A percentile compares a stretch with the other conserved stretches of the same genome.
These are phyloP conservation scores for Penicillium tannophilum DNA, from an alignment of 495 filamentous ascomycete species.

Conservation along the genomic window DNA sequence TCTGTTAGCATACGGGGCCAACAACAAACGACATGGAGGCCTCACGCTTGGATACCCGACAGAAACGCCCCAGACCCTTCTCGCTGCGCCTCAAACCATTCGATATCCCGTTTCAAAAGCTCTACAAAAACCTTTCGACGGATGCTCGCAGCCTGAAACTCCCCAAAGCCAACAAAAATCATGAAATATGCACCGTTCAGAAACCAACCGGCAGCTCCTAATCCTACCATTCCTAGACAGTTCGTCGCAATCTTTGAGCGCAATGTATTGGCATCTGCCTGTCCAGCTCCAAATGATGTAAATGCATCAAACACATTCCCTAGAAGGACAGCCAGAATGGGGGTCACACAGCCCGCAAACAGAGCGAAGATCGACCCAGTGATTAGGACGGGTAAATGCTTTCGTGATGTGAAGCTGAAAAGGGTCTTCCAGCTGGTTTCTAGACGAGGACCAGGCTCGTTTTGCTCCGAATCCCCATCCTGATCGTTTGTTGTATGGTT, in stretches of 20 bases:
- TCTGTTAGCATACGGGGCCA: neutral
- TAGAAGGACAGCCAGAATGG: slow-evolving; percentile 68
- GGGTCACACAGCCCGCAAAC: slow-evolving; percentile 61
- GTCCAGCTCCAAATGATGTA: slow-evolving; percentile 62
- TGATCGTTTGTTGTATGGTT: neutral
- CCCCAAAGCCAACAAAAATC: slow-evolving; percentile 74
- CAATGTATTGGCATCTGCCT: slow-evolving; percentile 50
- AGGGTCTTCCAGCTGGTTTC: slow-evolving; percentile 54
- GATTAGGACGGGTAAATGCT: slow-evolving; percentile 58
- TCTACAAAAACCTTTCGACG: slow-evolving; percentile 65
- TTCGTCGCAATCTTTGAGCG: slow-evolving; percentile 57
- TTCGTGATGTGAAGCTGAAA: slow-evolving; percentile 69
- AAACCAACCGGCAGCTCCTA: slow-evolving; percentile 67
- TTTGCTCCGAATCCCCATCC: neutral
- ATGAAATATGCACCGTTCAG: slow-evolving; percentile 64
- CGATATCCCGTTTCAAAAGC: slow-evolving; percentile 70
- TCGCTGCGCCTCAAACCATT: slow-evolving; percentile 78
- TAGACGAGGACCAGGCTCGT: neutral
- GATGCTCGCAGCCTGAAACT: slow-evolving; percentile 71
- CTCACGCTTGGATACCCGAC: slow-evolving; percentile 73
- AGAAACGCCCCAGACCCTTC: slow-evolving; percentile 75
- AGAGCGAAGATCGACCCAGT: slow-evolving; percentile 57
- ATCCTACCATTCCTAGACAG: slow-evolving; percentile 56
- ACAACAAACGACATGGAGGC: neutral
- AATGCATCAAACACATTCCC: slow-evolving; percentile 77